Base-by-base conservation (phyloP, 2,329 filamentous ascomycete genomes). In the Ophiosphaerella korrae region DNA sequence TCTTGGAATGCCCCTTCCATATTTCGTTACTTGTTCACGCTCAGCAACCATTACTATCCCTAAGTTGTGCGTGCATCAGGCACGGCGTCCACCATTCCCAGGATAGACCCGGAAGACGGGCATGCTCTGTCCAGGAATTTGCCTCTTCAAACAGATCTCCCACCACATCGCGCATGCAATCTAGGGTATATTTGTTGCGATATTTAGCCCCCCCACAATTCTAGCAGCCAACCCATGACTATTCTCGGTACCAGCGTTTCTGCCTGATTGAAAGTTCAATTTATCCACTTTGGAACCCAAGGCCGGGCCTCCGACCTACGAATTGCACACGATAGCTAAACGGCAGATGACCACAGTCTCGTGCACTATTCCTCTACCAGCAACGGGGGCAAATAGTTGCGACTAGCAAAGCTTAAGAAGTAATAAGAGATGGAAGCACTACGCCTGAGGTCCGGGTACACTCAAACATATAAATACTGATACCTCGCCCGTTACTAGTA, bases 241-340 rank as follows among this genome's bases (percentile, higher is more conserved):
- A 16, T 21, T 46, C 36, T 40, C 44, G 44, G 44, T n/a, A 37
- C 45, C 34, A 48, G 45, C 40, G 45, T 48, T 48, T 48, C 45
- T 48, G 33, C 45, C 52, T 52, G 41, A 52, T 48, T 47, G 31
- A 37, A 8, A 8, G 39, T n/a, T 32, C 34, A 53, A 50, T 58
- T 51, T 52, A 55, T 34, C 48, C 51, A 57, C 43, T 49, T 26
- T 48, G 48, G 48, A 45, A 31, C 29, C 34, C 39, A 37, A 35
- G 42, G 42, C 57, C 52, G 42, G 35, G 35, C 38, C 23, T 45
- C 46, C 46, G 44, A 42, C 29, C 38, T 48, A 24, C 42, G 32
- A 41, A 37, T 37, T 36, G 46, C 43, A 47, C 12, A 50, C 36
- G 48, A 52, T 45, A 53, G 39, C 26, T 29, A 38, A 6, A 50